Conservation (phyloP, 1,139 yeast genomes). For the Zygoascus meyerae region DNA sequence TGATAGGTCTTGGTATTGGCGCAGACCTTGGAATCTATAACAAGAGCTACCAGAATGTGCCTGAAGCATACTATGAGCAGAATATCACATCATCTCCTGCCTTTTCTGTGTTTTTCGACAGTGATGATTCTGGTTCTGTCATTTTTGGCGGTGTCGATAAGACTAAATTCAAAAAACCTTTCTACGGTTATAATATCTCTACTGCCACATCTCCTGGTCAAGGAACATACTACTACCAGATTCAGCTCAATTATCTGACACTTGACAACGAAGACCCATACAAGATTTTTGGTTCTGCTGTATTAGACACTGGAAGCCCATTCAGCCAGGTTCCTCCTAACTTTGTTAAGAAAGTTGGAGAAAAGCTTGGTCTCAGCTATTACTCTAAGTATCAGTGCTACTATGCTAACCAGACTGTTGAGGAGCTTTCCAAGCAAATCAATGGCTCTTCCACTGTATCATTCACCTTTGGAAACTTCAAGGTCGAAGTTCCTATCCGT, state of each 20-base stretch:
- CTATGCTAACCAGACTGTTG: conserved; percentile 21
- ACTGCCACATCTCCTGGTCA: conserved; percentile 5
- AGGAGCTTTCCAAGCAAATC: conserved; percentile 8
- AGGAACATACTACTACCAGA: conserved; percentile 22
- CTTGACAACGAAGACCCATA: conserved; percentile 21
- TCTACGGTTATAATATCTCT: conserved; percentile 25
- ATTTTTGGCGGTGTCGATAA: conserved; percentile 37
- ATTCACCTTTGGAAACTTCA: conserved; percentile 27
- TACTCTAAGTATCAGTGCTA: conserved; percentile 27
- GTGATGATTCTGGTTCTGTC: conserved; percentile 36
- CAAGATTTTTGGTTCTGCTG: conserved; percentile 34
- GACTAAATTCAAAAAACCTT: conserved; percentile 36
- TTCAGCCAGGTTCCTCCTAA: conserved; percentile 30
- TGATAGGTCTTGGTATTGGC: conserved; percentile 33
- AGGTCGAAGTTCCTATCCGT: conserved; percentile 23
- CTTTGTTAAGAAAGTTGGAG: conserved; percentile 28
- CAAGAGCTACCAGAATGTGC: conserved; percentile 49
- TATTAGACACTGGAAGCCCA: conserved; percentile 49
- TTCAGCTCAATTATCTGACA: conserved; percentile 21
- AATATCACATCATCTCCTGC: conserved; percentile 50
- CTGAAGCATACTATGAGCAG: conserved; percentile 47
- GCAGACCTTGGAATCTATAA: conserved; percentile 22
- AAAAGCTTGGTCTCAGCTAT: conserved; percentile 22
- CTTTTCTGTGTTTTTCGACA: conserved; percentile 43
- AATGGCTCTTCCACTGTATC: conserved; percentile 17